Evolutionary conservation across 2,329 filamentous ascomycete species (phyloP).

Genomic region (Penicillium oxalicum): DNA sequence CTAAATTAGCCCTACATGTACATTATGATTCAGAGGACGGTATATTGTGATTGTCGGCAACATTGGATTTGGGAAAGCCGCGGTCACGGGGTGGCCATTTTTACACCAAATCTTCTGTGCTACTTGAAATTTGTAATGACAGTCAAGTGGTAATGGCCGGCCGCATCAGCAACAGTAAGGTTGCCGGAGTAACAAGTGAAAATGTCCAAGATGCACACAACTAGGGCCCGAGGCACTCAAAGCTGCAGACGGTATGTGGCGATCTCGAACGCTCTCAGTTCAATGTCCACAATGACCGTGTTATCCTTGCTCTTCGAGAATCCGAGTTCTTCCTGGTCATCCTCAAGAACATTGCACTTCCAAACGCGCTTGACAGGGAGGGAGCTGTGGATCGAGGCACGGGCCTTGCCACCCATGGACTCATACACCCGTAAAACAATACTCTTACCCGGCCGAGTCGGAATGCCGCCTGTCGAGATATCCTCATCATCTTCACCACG

Average conservation of each 20-base stretch:
- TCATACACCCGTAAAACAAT: slow-evolving; percentile 85
- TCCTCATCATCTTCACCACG: slow-evolving; percentile 84
- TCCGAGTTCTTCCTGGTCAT: slow-evolving; percentile 65
- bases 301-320: slow-evolving; percentile 35
- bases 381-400: slow-evolving; percentile 62
- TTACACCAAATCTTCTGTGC: too few species aligned
- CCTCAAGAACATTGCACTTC: slow-evolving; percentile 84
- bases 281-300: slow-evolving; percentile 51
- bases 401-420: slow-evolving; percentile 72
- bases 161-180: too few species aligned
- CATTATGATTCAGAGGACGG: neutral
- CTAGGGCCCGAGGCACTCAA: too few species aligned
- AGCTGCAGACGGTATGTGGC: slow-evolving; percentile 70
- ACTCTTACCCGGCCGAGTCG: slow-evolving; percentile 64
- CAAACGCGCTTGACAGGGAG: slow-evolving; percentile 69
- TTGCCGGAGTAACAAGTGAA: too few species aligned
- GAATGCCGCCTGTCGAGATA: slow-evolving; percentile 53
- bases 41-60: too few species aligned
- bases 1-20: slow-evolving; percentile 2
- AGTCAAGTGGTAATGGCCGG: too few species aligned
- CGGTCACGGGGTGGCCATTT: too few species aligned
- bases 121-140: too few species aligned
- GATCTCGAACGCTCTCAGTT: slow-evolving; percentile 76
- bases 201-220: too few species aligned
- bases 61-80: too few species aligned